Evolutionary conservation across 2,329 filamentous ascomycete species (phyloP), one percentile per base, ranked within the genome.

Genomic region (Hymenoscyphus repandus): DNA sequence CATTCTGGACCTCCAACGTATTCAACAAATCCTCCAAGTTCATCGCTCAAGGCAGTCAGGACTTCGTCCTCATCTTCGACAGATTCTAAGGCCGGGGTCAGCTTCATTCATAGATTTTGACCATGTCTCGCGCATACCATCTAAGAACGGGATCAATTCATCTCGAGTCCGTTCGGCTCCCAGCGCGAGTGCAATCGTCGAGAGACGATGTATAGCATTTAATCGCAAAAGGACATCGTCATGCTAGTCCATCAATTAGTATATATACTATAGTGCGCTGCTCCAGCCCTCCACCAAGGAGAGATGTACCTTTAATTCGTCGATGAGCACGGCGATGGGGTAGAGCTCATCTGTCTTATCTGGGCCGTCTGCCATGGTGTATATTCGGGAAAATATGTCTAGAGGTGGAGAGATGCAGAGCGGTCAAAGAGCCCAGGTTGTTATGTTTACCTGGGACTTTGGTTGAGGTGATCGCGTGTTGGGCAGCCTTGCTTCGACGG

Each of bases 11-110:
- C 93, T 57, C 93, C 93, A 60, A 99, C 93, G 66, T 97, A 97
- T 71, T 99, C 93, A 71, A 96, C 90, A 69, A 99, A 99, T 68
- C 82, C 86, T 61, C 93, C 93, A 59, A 99, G 83, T 77, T 99
- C 93, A 68, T 97, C 93, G 70, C 92, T 96, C 63, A 99, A 76
- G 60, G 93, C 93, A 57, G 95, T 96, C 62, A 99, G 82, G 55
- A 99, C 95, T 72, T 99, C 93, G 64, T 99, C 93, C 72, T 99
- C 93, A 66, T 99, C 93, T 74, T 99, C 93, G 64, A 99, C 92
- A 47, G 93, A 97, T 74, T 99, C 93, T 99, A 71, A 55, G 59
- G 20, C 12, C 9, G 7, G 40, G 34, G 34, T 37, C 12, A 37
- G 47, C 52, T 52, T 50, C 20, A 20, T 43, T n/a, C 33, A 18